Base-by-base conservation (phyloP, 1,139 yeast species). In the Scheffersomyces titani region DNA sequence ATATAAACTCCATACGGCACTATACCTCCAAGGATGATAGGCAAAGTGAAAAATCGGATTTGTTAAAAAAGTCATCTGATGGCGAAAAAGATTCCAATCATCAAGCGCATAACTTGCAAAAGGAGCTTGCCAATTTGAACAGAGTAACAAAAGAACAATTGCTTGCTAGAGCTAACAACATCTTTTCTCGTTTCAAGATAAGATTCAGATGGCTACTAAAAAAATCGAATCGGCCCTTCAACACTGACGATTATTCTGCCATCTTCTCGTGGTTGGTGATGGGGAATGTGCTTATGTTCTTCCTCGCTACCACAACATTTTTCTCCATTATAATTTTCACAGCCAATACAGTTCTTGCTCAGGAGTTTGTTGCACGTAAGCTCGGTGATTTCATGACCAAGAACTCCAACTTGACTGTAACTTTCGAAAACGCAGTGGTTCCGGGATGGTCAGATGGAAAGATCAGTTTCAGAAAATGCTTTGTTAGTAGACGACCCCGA, bases 381-480 rank as follows among this genome's bases (percentile, higher is more conserved):
- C 78, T 92, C 47, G 98, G 98, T 9, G 90, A 90, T 65, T 76
- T 90, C 56, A 83, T 94, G 58, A 93, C 99, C 16, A 84, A 84
- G 62, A 94, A 92, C 65, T 87, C 96, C 1, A 91, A 92, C n/a
- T 74, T 93, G 63, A 87, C 90, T 0, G 97, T 94, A 13, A 87
- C 92, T 0, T 94, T 94, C 68, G 99, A 94, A 68, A 89, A 86
- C 68, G 99, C 99, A 2, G 90, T 93, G 58, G 97, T 92, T 3
- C 98, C 98, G 0, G 92, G 92, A 54, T 93, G 98, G 98, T 83
- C 88, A 52, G 92, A 90, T 63, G 97, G 98, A 1, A 88, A 86
- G 62, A 91, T 94, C 55, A 84, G 89, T 49, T 90, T 94, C 70
- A 84, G 87, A 58, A 91, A 92, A 64, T 96, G 97, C 55, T 89